These are phyloP conservation scores for Apiospora saccharicola DNA, from an alignment of 2,329 filamentous ascomycete species.

Conservation along the genomic window DNA sequence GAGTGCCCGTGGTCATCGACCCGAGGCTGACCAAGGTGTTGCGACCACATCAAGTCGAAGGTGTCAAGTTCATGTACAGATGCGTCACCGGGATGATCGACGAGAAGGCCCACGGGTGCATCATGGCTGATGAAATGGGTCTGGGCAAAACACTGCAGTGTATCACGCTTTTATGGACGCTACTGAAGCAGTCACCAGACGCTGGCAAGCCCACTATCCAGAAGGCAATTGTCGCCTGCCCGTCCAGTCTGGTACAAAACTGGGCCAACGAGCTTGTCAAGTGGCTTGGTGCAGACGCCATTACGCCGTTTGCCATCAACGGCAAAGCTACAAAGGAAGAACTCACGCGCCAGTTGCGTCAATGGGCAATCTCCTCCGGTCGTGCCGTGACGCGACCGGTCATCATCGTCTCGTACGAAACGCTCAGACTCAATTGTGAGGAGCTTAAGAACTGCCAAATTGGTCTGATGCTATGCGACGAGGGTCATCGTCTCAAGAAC, in stretches of 20 bases:
- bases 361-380: constrained; percentile 94
- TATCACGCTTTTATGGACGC: constrained; percentile 94
- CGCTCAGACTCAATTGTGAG: constrained; percentile 87
- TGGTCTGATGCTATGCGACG: constrained; percentile 91
- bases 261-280: constrained; percentile 98
- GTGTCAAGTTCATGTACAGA: constrained; percentile 95
- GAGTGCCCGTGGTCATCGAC: constrained; percentile 97
- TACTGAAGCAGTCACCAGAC: constrained; percentile 93
- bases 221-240: constrained; percentile 96
- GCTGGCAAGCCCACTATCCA: constrained; percentile 94
- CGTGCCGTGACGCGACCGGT: constrained; percentile 89
- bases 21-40: constrained; percentile 87
- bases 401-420: constrained; percentile 98
- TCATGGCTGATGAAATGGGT: constrained; percentile 99
- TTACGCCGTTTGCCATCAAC: constrained; percentile 94
- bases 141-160: constrained; percentile 97
- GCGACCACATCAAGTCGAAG: constrained; percentile 95
- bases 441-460: constrained; percentile 91
- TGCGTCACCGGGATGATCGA: constrained; percentile 97
- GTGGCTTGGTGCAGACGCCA: constrained; percentile 92
- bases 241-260: constrained; percentile 94
- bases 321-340: constrained; percentile 97
- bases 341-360: constrained; percentile 84
- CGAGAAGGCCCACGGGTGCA: constrained; percentile 91
- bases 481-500: constrained; percentile 96